Conservation (phyloP, 2,329 filamentous ascomycete species). For the Colletotrichum navitas region DNA sequence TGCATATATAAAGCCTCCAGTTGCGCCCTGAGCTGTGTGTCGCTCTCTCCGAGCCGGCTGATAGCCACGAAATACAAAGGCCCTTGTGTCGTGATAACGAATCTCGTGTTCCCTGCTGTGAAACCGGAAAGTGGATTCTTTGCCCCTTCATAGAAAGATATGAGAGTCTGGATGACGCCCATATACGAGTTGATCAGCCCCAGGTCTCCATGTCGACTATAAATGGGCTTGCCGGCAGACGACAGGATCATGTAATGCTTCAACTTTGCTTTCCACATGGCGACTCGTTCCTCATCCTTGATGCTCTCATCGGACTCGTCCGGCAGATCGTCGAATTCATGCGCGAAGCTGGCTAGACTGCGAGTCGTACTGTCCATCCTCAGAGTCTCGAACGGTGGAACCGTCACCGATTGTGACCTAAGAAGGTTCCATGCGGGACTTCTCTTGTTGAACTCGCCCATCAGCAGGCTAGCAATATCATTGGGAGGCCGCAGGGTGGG, state of each 20-base stretch:
- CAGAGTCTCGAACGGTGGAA: constrained; percentile 71
- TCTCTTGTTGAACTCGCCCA: constrained; percentile 74
- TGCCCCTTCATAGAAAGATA: constrained; percentile 91
- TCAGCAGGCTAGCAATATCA: constrained; percentile 86
- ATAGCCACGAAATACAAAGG: constrained; percentile 95
- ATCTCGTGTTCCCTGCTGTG: constrained; percentile 86
- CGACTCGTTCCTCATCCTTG: constrained; percentile 71
- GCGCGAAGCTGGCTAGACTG: constrained; percentile 74
- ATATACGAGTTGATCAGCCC: constrained; percentile 93
- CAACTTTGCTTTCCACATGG: constrained; percentile 88
- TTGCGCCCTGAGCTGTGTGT: constrained; percentile 86
- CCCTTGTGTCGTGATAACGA: constrained; percentile 87
- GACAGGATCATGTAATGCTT: constrained; percentile 99
- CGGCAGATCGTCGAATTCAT: constrained; percentile 83
- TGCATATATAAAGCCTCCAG: constrained; percentile 98
- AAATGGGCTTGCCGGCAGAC: constrained; percentile 96
- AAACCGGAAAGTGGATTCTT: constrained; percentile 85
- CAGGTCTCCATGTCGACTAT: constrained; percentile 93
- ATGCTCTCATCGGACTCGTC: constrained; percentile 59
- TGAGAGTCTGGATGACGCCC: constrained; percentile 95
- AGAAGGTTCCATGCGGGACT: constrained; percentile 78
- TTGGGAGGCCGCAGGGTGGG: constrained; percentile 72
- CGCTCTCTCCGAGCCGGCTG: constrained; percentile 91
- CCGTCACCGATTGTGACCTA: constrained; percentile 69
- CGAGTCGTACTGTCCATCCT: constrained; percentile 59